Base-by-base conservation (phyloP, 306 rosid genomes). In the Purshia tridentata region DNA sequence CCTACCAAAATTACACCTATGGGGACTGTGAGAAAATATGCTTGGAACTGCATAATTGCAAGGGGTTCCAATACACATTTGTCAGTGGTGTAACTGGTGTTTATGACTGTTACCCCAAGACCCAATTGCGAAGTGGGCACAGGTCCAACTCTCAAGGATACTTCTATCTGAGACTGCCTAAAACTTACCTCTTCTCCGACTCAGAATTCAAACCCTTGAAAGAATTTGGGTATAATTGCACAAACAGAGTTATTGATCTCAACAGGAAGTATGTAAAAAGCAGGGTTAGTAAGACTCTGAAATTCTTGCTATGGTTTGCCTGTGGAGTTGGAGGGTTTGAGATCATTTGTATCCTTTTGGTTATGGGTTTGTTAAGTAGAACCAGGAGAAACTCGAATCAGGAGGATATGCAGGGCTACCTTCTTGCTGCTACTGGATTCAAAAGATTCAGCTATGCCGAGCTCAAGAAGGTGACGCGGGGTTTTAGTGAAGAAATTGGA, bases 271-370 rank as follows among this genome's bases (percentile, higher is more conserved):
- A 72, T 4, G 70, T 69, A 23, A 35, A 45, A 13, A 71, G 60
- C 0, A 3, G 7, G 14, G 75, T 12, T 52, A 82, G 76, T 55
- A 47, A 48, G 46, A 67, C 65, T 1, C 65, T 87, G 78, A 80
- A 60, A 35, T 80, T 84, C 71, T 67, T 87, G 77, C 65, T 74
- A 5, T 78, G 87, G 89, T 77, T 88, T 50, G 76, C 82, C 44
- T 69, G 61, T 52, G 62, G 73, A 37, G 2, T 89, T 12, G 92
- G 96, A 19, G 86, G 65, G 18, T 10, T 89, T 22, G 86, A 87
- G 49, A 23, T 78, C 50, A 14, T 78, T 6, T 83, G 82, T 64
- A 18, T 84, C 22, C n/a, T 87, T 40, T 5, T 84, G 6, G 71
- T 87, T 39, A 76, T 81, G 76, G 65, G 50, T 42, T 75, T 78